Conservation (phyloP, 257 asterid genomes). For the Scutellaria barbata region DNA sequence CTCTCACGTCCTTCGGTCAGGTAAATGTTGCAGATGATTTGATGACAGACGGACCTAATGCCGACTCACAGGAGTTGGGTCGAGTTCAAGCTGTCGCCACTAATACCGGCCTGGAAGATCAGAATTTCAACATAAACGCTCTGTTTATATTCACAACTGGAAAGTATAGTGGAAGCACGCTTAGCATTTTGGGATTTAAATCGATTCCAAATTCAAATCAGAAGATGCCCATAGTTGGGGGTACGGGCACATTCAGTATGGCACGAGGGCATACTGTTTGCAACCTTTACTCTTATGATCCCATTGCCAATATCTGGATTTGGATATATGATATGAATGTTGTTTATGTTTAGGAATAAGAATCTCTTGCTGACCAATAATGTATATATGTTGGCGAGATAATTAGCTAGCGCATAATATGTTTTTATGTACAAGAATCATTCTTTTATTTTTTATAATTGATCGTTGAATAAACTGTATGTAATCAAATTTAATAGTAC, state of each 20-base stretch:
- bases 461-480: no score
- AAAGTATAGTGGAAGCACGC: background rate
- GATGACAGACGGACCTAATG: background rate
- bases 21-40: background rate
- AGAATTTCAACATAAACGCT: background rate
- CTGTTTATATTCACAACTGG: conserved; percentile 1
- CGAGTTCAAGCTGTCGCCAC: conserved; percentile 2
- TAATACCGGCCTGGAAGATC: background rate
- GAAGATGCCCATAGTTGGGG: conserved; percentile 16
- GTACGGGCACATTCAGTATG: background rate
- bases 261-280: background rate
- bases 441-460: no score
- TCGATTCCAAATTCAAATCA: background rate
- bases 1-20: background rate
- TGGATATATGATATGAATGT: background rate
- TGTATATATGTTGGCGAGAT: no score
- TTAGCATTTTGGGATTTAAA: background rate
- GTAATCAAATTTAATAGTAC: no score
- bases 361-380: no score
- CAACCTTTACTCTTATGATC: background rate
- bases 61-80: conserved; percentile 2
- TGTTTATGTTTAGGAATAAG: background rate
- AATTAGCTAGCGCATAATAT: no score
- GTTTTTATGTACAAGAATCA: no score
- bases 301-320: background rate